These are phyloP conservation scores for Blastobotrys buckinghamii DNA, from an alignment of 1,139 yeast genomes.

Conservation along the genomic window DNA sequence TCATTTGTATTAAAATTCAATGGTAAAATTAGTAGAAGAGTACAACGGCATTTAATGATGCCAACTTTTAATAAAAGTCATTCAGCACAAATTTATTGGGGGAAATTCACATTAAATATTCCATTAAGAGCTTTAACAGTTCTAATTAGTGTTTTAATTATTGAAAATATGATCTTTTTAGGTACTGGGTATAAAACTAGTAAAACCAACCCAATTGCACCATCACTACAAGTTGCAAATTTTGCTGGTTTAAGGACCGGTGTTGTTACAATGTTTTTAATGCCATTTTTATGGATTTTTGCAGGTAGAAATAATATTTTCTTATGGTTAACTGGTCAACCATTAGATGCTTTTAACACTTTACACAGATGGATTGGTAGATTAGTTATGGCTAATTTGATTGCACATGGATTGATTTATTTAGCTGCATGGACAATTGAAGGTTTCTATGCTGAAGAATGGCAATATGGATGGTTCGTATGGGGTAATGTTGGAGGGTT, in stretches of 20 bases:
- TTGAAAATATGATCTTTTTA: conserved; percentile 38
- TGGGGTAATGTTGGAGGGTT: conserved; percentile 20
- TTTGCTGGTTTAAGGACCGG: conserved; percentile 55
- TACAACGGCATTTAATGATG: background rate
- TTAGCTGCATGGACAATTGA: background rate
- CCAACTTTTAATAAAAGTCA: conserved; percentile 13
- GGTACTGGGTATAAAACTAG: conserved; percentile 39
- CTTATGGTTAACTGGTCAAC: conserved; percentile 53
- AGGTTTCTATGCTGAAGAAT: background rate
- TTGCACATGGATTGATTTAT: conserved; percentile 7
- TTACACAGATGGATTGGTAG: conserved; percentile 61
- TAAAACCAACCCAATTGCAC: background rate
- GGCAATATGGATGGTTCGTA: conserved; percentile 31
- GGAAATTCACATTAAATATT: conserved; percentile 32
- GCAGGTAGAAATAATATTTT: conserved; percentile 58
- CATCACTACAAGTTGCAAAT: conserved; percentile 14
- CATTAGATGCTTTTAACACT: conserved; percentile 51
- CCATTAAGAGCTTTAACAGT: conserved; percentile 59
- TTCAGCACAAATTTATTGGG: conserved; percentile 1
- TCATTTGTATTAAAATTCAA: conserved; percentile 13
- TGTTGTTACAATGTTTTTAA: conserved; percentile 42
- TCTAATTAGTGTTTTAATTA: conserved; percentile 40
- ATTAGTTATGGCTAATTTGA: conserved; percentile 38
- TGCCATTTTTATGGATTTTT: conserved; percentile 49
- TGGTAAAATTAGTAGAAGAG: conserved; percentile 10